Evolutionary conservation across 768 basidiomycete species (phyloP).

Genomic region (Tricholoma hemisulphureum): DNA sequence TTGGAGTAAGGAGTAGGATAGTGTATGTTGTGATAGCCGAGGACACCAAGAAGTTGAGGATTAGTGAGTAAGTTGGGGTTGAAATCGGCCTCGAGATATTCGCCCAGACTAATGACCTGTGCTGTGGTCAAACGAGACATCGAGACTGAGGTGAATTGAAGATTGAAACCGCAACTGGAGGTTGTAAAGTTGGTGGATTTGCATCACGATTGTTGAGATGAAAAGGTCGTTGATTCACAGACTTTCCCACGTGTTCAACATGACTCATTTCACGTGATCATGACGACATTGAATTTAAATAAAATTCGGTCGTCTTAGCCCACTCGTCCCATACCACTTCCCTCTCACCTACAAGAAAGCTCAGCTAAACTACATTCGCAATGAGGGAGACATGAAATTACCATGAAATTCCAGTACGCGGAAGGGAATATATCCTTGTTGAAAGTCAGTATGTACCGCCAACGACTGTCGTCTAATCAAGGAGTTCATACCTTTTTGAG

Average conservation of each 20-base stretch:
- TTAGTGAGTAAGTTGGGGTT: slow-evolving; percentile 73
- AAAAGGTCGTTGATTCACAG: neutral
- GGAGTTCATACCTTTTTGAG: slow-evolving; percentile 65
- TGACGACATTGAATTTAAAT: no score
- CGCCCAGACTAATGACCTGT: slow-evolving; percentile 69
- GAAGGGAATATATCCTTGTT: slow-evolving; percentile 64
- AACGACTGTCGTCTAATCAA: neutral
- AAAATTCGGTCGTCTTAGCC: slow-evolving; percentile 31
- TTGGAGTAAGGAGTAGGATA: slow-evolving; percentile 78
- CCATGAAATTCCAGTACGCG: slow-evolving; percentile 78
- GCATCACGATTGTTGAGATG: neutral
- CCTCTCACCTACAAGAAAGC: slow-evolving; percentile 36
- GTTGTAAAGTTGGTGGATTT: neutral
- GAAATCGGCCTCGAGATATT: slow-evolving; percentile 79
- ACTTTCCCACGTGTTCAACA: slow-evolving; percentile 7
- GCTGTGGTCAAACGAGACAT: slow-evolving; percentile 82
- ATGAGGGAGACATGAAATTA: slow-evolving; percentile 23
- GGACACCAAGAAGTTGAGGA: slow-evolving; percentile 75
- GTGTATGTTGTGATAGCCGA: slow-evolving; percentile 72
- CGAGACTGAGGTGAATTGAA: no score
- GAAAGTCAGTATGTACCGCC: slow-evolving; percentile 10
- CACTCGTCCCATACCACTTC: slow-evolving; percentile 43
- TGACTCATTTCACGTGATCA: slow-evolving; percentile 10
- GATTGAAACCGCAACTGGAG: neutral
- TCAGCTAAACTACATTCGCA: slow-evolving; percentile 8